phyloP scores from a whole-genome alignment of 768 basidiomycete species.

The Gymnopilus junonius region DNA sequence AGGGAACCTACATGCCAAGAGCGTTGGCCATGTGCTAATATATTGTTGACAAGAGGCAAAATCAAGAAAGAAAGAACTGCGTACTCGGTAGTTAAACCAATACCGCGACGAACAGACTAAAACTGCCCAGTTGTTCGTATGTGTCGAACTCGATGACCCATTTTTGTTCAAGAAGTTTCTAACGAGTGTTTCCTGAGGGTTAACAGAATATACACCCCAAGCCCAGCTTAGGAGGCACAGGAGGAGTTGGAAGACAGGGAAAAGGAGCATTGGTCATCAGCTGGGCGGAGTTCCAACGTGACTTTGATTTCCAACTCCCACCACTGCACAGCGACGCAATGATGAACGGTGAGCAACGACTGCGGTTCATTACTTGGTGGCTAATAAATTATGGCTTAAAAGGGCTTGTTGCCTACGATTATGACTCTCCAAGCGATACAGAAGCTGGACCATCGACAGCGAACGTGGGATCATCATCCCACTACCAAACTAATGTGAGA shows the following conservation, averaged over 20 bases:
- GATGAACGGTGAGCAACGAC: conserved; percentile 27
- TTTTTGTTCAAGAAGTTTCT: conserved; percentile 51
- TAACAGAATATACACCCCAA: conserved; percentile 29
- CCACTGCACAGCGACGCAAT: conserved; percentile 18
- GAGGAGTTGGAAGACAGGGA: conserved; percentile 33
- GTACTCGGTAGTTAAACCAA: conserved; percentile 98
- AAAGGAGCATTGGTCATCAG: conserved; percentile 31
- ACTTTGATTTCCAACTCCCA: conserved; percentile 24
- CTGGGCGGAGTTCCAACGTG: conserved; percentile 20
- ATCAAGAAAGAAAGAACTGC: conserved; percentile 29
- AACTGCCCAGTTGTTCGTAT: conserved; percentile 99
- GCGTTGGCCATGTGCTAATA: conserved; percentile 97
- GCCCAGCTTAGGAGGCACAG: conserved; percentile 40
- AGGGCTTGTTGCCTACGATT: conserved; percentile 70
- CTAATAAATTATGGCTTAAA: background rate
- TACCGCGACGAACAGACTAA: conserved; percentile 92
- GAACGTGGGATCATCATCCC: conserved; percentile 18
- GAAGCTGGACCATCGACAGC: conserved; percentile 46
- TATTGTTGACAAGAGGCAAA: background rate
- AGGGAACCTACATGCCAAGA: conserved; percentile 80
- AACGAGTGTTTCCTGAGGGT: conserved; percentile 41
- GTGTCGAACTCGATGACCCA: conserved; percentile 43
- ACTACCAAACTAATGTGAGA: conserved; percentile 60
- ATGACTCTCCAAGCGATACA: conserved; percentile 63
- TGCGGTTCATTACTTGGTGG: background rate